Base-by-base conservation (phyloP, 345 rosid species). In the Eutrema japonicum region DNA sequence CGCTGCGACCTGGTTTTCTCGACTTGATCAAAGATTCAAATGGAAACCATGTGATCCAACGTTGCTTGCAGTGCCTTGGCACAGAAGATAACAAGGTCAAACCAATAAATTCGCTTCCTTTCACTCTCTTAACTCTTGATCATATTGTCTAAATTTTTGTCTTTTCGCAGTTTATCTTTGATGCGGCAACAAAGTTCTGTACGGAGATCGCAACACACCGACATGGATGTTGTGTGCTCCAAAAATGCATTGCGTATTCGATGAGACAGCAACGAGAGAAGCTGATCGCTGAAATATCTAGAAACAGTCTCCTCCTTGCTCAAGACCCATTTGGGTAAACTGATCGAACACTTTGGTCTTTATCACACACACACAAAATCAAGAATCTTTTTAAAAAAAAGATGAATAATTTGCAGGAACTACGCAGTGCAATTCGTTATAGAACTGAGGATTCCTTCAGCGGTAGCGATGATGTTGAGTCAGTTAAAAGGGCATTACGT, bases 41-140 rank as follows among this genome's bases (percentile, higher is more conserved):
- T 66, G 94, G 94, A 10, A 89, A 89, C 74, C 94, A 89, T 75
- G 94, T 89, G 56, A 79, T 86, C 12, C 94, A 89, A 76, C 88
- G 94, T 51, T 89, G 94, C 86, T 82, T 89, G 84, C 89, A 83
- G 57, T 85, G 87, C 78, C 85, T 89, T 71, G 48, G 81, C 73
- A 75, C 81, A 49, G 88, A 84, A 74, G 88, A 89, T 63, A 85
- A 85, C 74, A 82, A 81, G 87, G 91, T 89, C 55, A 3, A 11
- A 38, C 4, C 7, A 50, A 6, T 49, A 18, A 35, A 52, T 7
- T 14, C 7, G 4, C 1, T n/a, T 12, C 12, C 6, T 38, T 63
- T 53, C 33, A 58, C 37, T 67, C 16, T 38, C 11, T 8, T 1
- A 22, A 58, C 7, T 60, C 43, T 43, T 56, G 18, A 70, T 47